These are phyloP conservation scores for Viola pubescens DNA, from an alignment of 441 rosid genomes.

Conservation along the genomic window DNA sequence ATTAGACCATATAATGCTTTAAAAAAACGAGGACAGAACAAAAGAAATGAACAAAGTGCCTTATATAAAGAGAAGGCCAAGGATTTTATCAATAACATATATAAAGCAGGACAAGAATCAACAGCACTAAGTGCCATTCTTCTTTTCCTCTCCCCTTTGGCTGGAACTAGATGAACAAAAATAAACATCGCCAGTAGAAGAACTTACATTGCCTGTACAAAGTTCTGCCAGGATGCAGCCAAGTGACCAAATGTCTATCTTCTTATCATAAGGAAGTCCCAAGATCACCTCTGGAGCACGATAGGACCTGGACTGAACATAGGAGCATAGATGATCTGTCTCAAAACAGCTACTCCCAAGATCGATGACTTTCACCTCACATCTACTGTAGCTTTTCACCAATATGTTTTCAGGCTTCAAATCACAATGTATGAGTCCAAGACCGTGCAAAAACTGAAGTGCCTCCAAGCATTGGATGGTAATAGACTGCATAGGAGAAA, in stretches of 20 bases:
- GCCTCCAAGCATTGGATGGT: conserved; percentile 94
- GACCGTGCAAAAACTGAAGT: conserved; percentile 78
- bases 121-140: background rate
- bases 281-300: conserved; percentile 96
- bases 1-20: no score
- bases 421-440: conserved; percentile 92
- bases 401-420: conserved; percentile 91
- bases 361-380: conserved; percentile 95
- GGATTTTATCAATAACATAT: no score
- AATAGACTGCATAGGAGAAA: conserved; percentile 63
- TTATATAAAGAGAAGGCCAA: no score
- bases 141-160: background rate
- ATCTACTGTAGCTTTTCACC: conserved; percentile 94
- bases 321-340: conserved; percentile 94
- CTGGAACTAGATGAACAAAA: background rate
- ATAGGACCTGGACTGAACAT: conserved; percentile 94
- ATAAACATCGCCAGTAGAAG: background rate
- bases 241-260: conserved; percentile 94
- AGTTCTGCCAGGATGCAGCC: conserved; percentile 98
- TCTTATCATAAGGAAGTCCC: conserved; percentile 87
- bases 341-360: conserved; percentile 99
- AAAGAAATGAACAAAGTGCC: no score
- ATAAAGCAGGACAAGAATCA: background rate
- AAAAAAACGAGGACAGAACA: no score
- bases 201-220: conserved; percentile 93